Conservation (phyloP, 2,329 filamentous ascomycete species). For the Talaromyces funiculosus region DNA sequence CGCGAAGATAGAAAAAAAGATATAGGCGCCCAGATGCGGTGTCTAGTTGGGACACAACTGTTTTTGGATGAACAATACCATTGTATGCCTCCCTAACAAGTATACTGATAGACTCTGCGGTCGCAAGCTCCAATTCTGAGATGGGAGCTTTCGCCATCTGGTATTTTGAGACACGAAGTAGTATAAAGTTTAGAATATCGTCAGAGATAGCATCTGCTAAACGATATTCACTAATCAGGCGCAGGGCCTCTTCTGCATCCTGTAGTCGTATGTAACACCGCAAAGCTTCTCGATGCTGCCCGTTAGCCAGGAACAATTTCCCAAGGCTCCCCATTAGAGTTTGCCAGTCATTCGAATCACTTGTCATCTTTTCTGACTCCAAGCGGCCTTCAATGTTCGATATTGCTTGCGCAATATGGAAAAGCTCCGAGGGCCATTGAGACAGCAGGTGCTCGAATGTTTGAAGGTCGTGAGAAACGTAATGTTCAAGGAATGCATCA, state of each 20-base stretch:
- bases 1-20: slow-evolving; percentile 85
- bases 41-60: slow-evolving; percentile 73
- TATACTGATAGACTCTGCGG: slow-evolving; percentile 74
- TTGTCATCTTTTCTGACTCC: slow-evolving; percentile 65
- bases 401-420: slow-evolving; percentile 70
- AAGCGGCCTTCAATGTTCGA: slow-evolving; percentile 77
- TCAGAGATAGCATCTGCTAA: slow-evolving; percentile 84
- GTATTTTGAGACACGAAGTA: slow-evolving; percentile 72
- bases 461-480: slow-evolving; percentile 70
- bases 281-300: slow-evolving; percentile 75
- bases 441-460: slow-evolving; percentile 75
- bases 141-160: slow-evolving; percentile 60
- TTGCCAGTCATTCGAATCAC: slow-evolving; percentile 80
- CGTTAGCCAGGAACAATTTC: slow-evolving; percentile 74
- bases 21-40: slow-evolving; percentile 64
- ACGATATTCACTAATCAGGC: slow-evolving; percentile 78
- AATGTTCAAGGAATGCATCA: slow-evolving; percentile 83
- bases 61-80: slow-evolving; percentile 71
- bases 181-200: slow-evolving; percentile 82
- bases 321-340: slow-evolving; percentile 84
- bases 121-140: slow-evolving; percentile 70
- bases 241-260: slow-evolving; percentile 84
- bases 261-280: slow-evolving; percentile 85
- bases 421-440: slow-evolving; percentile 76
- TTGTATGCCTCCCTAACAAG: slow-evolving; percentile 88